Conservation (phyloP, 129 eudicot species). For the Flaveria trinervia region DNA sequence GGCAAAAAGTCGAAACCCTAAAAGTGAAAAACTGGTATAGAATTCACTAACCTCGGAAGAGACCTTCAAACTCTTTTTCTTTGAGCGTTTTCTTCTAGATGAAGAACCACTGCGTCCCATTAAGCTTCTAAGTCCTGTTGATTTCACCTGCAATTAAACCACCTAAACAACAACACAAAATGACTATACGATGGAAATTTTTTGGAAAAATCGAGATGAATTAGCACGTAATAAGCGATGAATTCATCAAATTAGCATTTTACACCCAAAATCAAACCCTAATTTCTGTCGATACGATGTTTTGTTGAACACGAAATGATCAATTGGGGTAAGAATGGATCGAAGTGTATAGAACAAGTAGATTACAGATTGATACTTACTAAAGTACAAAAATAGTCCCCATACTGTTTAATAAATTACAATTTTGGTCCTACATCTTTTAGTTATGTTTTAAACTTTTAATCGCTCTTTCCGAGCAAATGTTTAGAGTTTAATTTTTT, state of each 20-base stretch:
- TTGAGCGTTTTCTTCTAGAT: constrained; percentile 32
- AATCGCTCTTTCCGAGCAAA: too few relatives aligned
- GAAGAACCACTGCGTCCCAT: constrained; percentile 56
- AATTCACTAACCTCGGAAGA: background rate
- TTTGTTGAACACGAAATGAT: background rate
- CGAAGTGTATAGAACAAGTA: too few relatives aligned
- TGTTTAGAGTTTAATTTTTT: too few relatives aligned
- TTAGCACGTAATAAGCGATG: constrained; percentile 12
- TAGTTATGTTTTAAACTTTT: too few relatives aligned
- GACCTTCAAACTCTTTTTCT: constrained; percentile 17
- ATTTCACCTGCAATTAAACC: constrained; percentile 38
- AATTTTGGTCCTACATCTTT: too few relatives aligned
- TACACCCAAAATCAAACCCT: constrained; percentile 5
- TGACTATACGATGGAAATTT: background rate
- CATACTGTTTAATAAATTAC: too few relatives aligned
- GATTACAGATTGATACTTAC: too few relatives aligned
- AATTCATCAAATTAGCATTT: constrained; percentile 14
- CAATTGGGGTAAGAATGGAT: background rate
- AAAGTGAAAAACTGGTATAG: constrained; percentile 25
- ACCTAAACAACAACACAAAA: constrained; percentile 7
- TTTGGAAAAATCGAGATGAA: background rate
- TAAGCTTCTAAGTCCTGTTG: constrained; percentile 17
- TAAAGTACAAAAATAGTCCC: too few relatives aligned
- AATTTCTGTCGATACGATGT: background rate
- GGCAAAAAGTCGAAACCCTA: constrained; percentile 45